phyloP scores from a whole-genome alignment of 768 basidiomycete genomes.

The Macrolepiota dolichaula region DNA sequence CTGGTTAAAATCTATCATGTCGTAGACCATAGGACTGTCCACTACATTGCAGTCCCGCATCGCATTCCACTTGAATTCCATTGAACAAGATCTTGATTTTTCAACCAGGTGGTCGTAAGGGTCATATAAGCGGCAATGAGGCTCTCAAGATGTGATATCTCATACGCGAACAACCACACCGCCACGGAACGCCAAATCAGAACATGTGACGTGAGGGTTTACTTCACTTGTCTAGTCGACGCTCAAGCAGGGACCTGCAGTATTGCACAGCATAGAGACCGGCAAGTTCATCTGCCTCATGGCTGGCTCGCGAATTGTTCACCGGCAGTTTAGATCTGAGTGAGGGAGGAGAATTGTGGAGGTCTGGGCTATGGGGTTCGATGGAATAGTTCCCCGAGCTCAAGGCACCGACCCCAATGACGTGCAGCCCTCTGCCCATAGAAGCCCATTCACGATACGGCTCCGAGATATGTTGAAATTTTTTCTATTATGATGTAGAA shows the following conservation, averaged over 20 bases:
- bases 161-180: not conserved
- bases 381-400: not conserved
- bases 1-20: constrained; percentile 17
- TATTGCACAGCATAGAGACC: not conserved
- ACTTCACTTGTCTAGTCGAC: not conserved
- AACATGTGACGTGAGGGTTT: not conserved
- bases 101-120: not conserved
- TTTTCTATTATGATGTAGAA: not conserved
- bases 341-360: not conserved
- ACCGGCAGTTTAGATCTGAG: not conserved
- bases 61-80: not conserved
- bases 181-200: not conserved
- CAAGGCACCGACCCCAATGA: not conserved
- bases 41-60: not conserved
- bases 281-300: not conserved
- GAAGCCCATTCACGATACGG: not conserved
- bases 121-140: not conserved
- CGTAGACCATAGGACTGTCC: not conserved
- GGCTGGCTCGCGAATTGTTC: not conserved
- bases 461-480: not conserved
- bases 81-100: not conserved
- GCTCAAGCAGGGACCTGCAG: not conserved
- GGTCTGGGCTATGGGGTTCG: not conserved
- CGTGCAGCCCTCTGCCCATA: not conserved
- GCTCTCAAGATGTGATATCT: not conserved